Base-by-base conservation (phyloP, 2,329 filamentous ascomycete species). In the Westerdykella aurantiaca region DNA sequence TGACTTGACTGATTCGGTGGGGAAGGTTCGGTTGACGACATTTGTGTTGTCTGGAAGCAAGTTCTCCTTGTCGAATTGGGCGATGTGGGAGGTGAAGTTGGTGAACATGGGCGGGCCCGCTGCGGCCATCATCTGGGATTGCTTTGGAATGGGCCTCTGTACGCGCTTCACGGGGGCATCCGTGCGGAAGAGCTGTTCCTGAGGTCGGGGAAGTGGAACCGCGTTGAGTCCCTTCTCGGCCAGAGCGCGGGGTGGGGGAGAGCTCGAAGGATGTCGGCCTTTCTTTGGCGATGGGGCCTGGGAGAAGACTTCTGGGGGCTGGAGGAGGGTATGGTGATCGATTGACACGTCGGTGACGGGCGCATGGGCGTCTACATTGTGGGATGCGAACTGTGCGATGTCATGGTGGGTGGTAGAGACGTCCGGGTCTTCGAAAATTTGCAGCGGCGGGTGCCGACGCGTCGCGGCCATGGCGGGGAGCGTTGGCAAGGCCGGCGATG, bases 211-310 rank as follows among this genome's bases (percentile, higher is more conserved):
- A 71, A 88, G 83, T 34, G 77, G 72, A 47, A 86, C 73, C 55
- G 81, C 77, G 61, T 85, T 83, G 50, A 93, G 72, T 58, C 79
- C 80, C 60, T 74, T 81, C 66, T 74, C 75, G 56, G 74, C 76
- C 54, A 83, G 77, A 50, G 77, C 79, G 56, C 76, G 59, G 34
- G 61, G 77, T 50, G 75, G 75, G 33, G 76, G 82, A 38, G 83
- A 81, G 49, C 78, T 77, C 44, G 74, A 77, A 55, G 72, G 72
- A 53, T 74, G 72, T 43, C 69, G 67, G 29, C 76, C 69, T 70
- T 93, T 94, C 58, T 77, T 78, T 10, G 86, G 88, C 43, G 87
- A 94, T 45, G 76, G 76, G 59, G 73, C 76, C 58, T 76, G 70
- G 56, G 72, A 64, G 47, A 74, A 67, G 47, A 64, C 58, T 42